Evolutionary conservation across 2,329 filamentous ascomycete genomes (phyloP).

Genomic region (Endothia cerciana): DNA sequence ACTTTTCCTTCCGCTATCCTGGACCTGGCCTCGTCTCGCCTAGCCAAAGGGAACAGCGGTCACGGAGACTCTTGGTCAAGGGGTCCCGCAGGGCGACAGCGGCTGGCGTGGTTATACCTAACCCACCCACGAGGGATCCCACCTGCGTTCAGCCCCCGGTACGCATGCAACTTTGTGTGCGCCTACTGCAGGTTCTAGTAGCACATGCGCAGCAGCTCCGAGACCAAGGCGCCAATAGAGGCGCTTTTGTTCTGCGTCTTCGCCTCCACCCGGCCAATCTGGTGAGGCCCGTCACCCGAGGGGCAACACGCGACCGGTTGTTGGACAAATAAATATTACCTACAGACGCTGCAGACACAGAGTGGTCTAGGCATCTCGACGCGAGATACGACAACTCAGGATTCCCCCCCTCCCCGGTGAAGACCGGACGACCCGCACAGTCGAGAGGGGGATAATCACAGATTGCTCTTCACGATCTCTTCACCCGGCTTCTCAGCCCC

Average conservation of each 20-base stretch:
- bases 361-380: slow-evolving; percentile 13
- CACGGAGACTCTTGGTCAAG: slow-evolving; percentile 26
- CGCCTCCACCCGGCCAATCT: slow-evolving; percentile 11
- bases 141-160: slow-evolving; percentile 20
- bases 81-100: slow-evolving; percentile 19
- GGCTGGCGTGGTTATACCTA: slow-evolving; percentile 22
- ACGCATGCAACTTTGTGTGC: slow-evolving; percentile 18
- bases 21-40: slow-evolving; percentile 12
- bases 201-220: slow-evolving; percentile 18
- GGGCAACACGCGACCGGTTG: slow-evolving; percentile 3
- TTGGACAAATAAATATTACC: slow-evolving; percentile 8
- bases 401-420: slow-evolving; percentile 11
- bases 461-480: slow-evolving; percentile 14
- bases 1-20: slow-evolving; percentile 17
- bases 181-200: slow-evolving; percentile 20
- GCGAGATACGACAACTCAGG: slow-evolving; percentile 14
- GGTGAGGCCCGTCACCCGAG: not conserved
- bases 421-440: slow-evolving; percentile 26
- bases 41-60: slow-evolving; percentile 21
- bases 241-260: slow-evolving; percentile 20
- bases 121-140: slow-evolving; percentile 23
- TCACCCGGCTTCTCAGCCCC: slow-evolving; percentile 11
- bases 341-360: slow-evolving; percentile 12
- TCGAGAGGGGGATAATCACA: slow-evolving; percentile 16
- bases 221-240: slow-evolving; percentile 25